Conservation (phyloP, 352 stramenopile genomes). For the Chloridella minuta region DNA sequence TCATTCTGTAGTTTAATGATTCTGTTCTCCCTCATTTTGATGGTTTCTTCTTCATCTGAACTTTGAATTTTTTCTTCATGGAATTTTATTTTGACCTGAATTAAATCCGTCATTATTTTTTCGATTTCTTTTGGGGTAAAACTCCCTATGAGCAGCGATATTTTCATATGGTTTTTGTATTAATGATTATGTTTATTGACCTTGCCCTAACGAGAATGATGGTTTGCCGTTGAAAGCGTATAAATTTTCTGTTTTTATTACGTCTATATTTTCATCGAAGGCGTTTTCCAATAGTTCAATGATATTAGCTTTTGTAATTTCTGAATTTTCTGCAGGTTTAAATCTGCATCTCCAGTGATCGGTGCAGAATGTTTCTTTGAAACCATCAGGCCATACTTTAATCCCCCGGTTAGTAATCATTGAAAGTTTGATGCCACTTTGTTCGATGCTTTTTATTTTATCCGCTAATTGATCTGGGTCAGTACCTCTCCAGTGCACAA, state of each 20-base stretch:
- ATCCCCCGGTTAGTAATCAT: constrained; percentile 15
- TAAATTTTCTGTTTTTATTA: constrained; percentile 14
- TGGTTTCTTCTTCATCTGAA: too few relatives aligned
- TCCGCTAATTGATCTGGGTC: neutral
- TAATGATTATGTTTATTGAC: constrained; percentile 12
- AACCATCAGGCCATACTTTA: neutral
- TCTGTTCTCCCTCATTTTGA: too few relatives aligned
- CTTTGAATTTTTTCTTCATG: too few relatives aligned
- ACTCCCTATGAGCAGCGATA: too few relatives aligned
- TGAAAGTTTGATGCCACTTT: neutral
- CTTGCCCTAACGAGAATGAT: constrained; percentile 13
- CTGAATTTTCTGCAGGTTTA: neutral
- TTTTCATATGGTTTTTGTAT: too few relatives aligned
- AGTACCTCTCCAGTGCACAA: neutral
- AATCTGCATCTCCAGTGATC: constrained; percentile 14
- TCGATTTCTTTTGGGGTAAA: too few relatives aligned
- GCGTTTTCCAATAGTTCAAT: too few relatives aligned
- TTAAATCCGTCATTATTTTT: too few relatives aligned
- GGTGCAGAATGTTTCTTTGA: constrained; percentile 13
- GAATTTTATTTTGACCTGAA: too few relatives aligned
- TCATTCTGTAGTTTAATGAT: too few relatives aligned
- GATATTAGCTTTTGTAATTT: too few relatives aligned
- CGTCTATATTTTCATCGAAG: neutral
- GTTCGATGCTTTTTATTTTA: too few relatives aligned
- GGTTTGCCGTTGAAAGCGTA: constrained; percentile 11